A percentile compares a stretch with the other conserved stretches of the same genome.
phyloP scores from a whole-genome alignment of 1,139 yeast genomes.

The Pichia sp. region DNA sequence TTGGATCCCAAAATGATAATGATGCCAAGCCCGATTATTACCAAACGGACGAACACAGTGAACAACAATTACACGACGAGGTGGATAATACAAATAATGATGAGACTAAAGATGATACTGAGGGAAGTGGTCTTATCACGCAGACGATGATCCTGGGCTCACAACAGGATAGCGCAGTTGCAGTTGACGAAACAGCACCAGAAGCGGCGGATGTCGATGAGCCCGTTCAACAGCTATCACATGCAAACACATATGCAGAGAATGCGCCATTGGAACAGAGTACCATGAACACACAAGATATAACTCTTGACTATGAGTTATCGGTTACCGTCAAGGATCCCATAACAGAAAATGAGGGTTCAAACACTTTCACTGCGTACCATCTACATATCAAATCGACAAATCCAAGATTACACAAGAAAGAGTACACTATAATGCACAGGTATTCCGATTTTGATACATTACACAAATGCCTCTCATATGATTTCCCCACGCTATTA shows the following conservation, averaged over 20 bases:
- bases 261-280: too few relatives aligned
- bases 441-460: constrained; percentile 50
- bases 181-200: too few relatives aligned
- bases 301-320: not conserved
- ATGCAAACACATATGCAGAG: too few relatives aligned
- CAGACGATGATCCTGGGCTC: constrained; percentile 12
- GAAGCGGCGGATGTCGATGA: too few relatives aligned
- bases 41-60: too few relatives aligned
- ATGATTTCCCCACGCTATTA: constrained; percentile 77
- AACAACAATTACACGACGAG: too few relatives aligned
- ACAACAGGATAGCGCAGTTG: constrained; percentile 1
- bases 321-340: constrained; percentile 4
- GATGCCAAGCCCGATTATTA: too few relatives aligned
- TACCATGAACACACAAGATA: too few relatives aligned
- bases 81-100: not conserved
- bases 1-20: too few relatives aligned
- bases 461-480: constrained; percentile 62
- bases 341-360: constrained; percentile 51
- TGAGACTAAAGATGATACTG: not conserved
- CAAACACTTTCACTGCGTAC: constrained; percentile 76
- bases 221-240: too few relatives aligned
- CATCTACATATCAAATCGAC: constrained; percentile 55
- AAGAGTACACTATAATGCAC: constrained; percentile 29
- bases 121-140: constrained; percentile 12
- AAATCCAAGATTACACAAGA: constrained; percentile 36